phyloP scores from a whole-genome alignment of 2,329 filamentous ascomycete species.

The Colletotrichum sp. region DNA sequence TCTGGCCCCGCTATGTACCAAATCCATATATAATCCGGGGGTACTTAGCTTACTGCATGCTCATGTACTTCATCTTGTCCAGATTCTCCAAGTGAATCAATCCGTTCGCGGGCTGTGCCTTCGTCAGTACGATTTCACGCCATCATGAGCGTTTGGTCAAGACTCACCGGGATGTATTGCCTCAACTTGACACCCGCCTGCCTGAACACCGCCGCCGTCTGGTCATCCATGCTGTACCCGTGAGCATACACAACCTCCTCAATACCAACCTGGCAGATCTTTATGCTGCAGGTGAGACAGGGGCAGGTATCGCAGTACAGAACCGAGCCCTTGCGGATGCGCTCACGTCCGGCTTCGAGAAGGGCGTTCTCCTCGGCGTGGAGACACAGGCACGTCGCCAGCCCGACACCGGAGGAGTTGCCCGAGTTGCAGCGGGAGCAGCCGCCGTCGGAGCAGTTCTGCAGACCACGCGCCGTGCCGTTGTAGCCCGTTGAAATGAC shows the following conservation, averaged over 20 bases:
- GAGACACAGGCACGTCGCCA: constrained; percentile 92
- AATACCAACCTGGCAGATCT: constrained; percentile 97
- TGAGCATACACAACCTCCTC: constrained; percentile 94
- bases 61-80: constrained; percentile 49
- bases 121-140: constrained; percentile 22
- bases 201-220: constrained; percentile 81
- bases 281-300: constrained; percentile 97
- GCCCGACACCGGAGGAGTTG: constrained; percentile 69
- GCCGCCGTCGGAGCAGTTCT: constrained; percentile 91
- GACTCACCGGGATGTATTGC: constrained; percentile 83
- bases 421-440: constrained; percentile 87
- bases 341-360: constrained; percentile 89
- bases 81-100: constrained; percentile 69
- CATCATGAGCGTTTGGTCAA: neutral
- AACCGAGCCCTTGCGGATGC: constrained; percentile 81
- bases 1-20: neutral
- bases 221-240: constrained; percentile 91
- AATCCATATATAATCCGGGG: neutral
- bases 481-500: constrained; percentile 98
- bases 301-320: constrained; percentile 97
- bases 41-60: neutral
- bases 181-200: constrained; percentile 84
- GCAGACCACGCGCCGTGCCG: constrained; percentile 87
- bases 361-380: constrained; percentile 98
- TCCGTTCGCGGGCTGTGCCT: constrained; percentile 63